Conservation (phyloP, 805 yeast species). For the Clavispora phyllophila region DNA sequence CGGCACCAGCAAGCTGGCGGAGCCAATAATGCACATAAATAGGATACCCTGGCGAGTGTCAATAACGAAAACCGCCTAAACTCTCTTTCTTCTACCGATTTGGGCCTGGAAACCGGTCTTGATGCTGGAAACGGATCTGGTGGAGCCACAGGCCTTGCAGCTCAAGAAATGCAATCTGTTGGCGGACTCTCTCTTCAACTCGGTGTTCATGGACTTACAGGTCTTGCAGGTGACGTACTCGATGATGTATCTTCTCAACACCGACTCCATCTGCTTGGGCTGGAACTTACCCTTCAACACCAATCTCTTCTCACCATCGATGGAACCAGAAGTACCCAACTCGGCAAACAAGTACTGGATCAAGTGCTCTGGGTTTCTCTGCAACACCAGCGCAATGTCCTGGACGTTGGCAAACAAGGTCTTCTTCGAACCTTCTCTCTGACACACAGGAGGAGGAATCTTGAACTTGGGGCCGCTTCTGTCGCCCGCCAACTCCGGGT, state of each 20-base stretch:
- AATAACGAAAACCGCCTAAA: constrained; percentile 16
- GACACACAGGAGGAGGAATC: constrained; percentile 96
- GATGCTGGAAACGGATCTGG: constrained; percentile 93
- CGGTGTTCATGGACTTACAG: constrained; percentile 96
- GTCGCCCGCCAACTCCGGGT: constrained; percentile 98
- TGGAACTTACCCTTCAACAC: constrained; percentile 97
- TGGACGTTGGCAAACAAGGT: constrained; percentile 94
- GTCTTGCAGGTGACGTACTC: constrained; percentile 99
- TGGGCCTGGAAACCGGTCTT: constrained; percentile 99
- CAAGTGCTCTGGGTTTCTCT: constrained; percentile 94
- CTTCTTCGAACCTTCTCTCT: constrained; percentile 96
- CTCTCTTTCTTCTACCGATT: constrained; percentile 82
- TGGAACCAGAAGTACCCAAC: constrained; percentile 98
- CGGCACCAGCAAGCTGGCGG: background rate
- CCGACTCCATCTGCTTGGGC: constrained; percentile 95
- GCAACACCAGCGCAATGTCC: constrained; percentile 88
- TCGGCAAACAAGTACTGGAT: constrained; percentile 97
- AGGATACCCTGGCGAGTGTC: background rate
- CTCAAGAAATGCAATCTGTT: constrained; percentile 96
- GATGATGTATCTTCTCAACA: constrained; percentile 89
- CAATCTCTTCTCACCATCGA: constrained; percentile 95
- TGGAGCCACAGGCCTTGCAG: constrained; percentile 96
- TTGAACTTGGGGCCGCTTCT: constrained; percentile 86
- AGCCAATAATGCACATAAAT: background rate
- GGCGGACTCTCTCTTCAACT: constrained; percentile 88